phyloP scores from a whole-genome alignment of 2,329 filamentous ascomycete genomes.

The Cytospora schulzeri region DNA sequence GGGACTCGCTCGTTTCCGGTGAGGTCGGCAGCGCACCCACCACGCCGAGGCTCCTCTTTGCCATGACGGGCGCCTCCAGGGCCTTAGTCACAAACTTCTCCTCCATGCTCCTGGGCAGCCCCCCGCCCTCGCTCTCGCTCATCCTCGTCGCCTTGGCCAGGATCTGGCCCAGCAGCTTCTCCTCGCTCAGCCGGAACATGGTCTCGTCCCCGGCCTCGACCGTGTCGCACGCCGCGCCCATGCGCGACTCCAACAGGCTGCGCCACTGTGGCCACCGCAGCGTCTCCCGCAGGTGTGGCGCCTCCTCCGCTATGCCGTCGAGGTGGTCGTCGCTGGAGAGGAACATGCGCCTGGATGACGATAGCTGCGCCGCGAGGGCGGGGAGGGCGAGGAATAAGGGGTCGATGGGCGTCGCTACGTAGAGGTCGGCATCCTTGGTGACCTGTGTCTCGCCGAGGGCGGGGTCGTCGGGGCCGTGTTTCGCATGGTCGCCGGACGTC shows the following conservation, averaged over 20 bases:
- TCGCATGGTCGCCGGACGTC: constrained; percentile 22
- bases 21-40: constrained; percentile 33
- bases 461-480: neutral
- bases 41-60: constrained; percentile 55
- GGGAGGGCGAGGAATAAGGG: constrained; percentile 82
- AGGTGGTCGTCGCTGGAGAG: constrained; percentile 72
- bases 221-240: constrained; percentile 74
- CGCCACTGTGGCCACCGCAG: constrained; percentile 47
- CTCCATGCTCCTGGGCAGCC: constrained; percentile 79
- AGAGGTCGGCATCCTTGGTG: constrained; percentile 71
- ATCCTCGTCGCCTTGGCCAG: constrained; percentile 73
- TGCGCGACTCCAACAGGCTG: constrained; percentile 61
- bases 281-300: constrained; percentile 61
- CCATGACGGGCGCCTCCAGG: constrained; percentile 75
- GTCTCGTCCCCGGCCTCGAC: constrained; percentile 81
- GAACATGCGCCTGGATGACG: constrained; percentile 60
- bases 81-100: constrained; percentile 77
- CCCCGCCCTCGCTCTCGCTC: constrained; percentile 56
- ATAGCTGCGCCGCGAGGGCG: constrained; percentile 55
- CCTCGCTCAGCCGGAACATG: constrained; percentile 79
- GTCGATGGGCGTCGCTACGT: constrained; percentile 82
- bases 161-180: constrained; percentile 68
- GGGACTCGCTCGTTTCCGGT: constrained; percentile 37
- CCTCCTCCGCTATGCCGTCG: constrained; percentile 59
- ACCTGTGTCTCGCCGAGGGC: constrained; percentile 46